Evolutionary conservation across 2,329 filamentous ascomycete species (phyloP).

Genomic region (Claviceps sp.): DNA sequence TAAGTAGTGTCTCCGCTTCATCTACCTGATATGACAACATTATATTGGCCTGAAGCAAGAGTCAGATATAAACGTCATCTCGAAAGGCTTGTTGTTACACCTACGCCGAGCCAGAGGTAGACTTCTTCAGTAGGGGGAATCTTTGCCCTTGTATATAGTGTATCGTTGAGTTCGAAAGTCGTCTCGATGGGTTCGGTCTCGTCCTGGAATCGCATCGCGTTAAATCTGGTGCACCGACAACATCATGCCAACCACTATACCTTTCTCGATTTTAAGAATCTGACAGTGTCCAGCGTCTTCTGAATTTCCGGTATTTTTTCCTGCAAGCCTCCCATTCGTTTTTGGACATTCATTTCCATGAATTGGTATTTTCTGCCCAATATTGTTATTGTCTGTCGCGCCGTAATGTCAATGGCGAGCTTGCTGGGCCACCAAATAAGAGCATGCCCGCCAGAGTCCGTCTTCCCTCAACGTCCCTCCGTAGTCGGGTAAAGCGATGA

Average conservation of each 20-base stretch:
- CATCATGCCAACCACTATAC: conserved; percentile 26
- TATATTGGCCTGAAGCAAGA: conserved; percentile 60
- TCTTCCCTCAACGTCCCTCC: too few species aligned
- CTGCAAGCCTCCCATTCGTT: conserved; percentile 65
- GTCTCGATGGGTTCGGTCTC: conserved; percentile 66
- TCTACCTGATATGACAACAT: conserved; percentile 91
- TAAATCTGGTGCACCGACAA: neutral
- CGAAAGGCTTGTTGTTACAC: neutral
- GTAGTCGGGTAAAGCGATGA: conserved; percentile 6
- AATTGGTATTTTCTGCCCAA: conserved; percentile 85
- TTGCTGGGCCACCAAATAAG: neutral
- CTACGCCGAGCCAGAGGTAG: conserved; percentile 87
- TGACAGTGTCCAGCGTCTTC: conserved; percentile 86
- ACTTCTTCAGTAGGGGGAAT: conserved; percentile 80
- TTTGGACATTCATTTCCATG: conserved; percentile 90
- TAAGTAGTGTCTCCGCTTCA: conserved; percentile 70
- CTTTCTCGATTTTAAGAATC: conserved; percentile 66
- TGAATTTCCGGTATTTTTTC: conserved; percentile 97
- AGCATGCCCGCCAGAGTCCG: too few species aligned
- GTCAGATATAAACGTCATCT: neutral
- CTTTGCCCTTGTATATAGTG: conserved; percentile 76
- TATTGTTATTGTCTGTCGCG: conserved; percentile 4
- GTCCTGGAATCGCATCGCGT: conserved; percentile 18
- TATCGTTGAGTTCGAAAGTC: conserved; percentile 94
- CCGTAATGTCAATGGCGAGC: neutral